phyloP scores from a whole-genome alignment of 1,284 basidiomycete genomes.

The Boletus sp. region DNA sequence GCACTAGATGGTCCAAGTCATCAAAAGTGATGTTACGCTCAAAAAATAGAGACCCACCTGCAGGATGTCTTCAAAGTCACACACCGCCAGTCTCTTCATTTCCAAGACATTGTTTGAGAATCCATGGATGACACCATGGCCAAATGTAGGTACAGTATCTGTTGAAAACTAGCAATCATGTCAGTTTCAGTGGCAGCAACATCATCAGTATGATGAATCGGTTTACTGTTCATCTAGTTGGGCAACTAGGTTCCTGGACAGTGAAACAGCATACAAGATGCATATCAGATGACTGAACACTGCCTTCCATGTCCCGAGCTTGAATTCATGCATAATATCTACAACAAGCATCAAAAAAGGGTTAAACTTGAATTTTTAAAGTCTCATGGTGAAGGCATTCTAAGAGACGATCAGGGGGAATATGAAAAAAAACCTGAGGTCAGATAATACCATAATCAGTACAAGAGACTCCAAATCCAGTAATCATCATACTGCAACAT shows the following conservation, averaged over 20 bases:
- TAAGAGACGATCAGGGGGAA: background rate
- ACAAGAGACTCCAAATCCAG: slow-evolving; percentile 7
- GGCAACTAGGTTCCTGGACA: slow-evolving; percentile 9
- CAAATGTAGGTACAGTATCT: slow-evolving; percentile 14
- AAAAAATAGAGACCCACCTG: slow-evolving; percentile 11
- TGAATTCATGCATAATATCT: slow-evolving; percentile 33
- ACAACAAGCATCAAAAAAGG: slow-evolving; percentile 20
- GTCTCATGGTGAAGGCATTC: slow-evolving; percentile 4
- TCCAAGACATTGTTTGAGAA: slow-evolving; percentile 15
- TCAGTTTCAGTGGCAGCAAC: background rate
- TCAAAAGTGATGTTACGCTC: background rate
- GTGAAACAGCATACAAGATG: background rate
- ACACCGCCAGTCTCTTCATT: slow-evolving; percentile 12
- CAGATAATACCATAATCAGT: slow-evolving; percentile 2
- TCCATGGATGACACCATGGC: slow-evolving; percentile 5
- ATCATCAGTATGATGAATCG: background rate
- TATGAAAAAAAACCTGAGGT: background rate
- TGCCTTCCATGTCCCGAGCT: slow-evolving; percentile 23
- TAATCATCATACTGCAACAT: background rate
- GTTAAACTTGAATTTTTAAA: slow-evolving; percentile 19
- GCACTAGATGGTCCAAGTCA: background rate
- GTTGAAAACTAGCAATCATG: background rate
- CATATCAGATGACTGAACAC: slow-evolving; percentile 27
- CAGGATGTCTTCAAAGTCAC: slow-evolving; percentile 29
- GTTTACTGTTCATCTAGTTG: slow-evolving; percentile 12